Evolutionary conservation across 208 protist genomes (phyloP), one percentile per base, ranked within the genome.

Genomic region (Crithidia mellificae): DNA sequence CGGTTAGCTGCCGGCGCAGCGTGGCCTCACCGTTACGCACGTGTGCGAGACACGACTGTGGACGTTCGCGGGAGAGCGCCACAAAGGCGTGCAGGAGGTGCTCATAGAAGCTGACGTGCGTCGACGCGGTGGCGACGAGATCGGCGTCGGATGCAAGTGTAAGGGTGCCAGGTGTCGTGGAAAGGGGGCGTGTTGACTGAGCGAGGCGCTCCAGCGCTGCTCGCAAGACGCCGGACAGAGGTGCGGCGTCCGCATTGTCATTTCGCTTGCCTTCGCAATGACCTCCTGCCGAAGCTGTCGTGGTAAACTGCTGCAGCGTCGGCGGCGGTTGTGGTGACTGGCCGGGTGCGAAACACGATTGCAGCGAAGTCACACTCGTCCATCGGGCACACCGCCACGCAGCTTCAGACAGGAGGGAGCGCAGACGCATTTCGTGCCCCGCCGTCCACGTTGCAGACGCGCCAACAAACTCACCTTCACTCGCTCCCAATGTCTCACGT

Each of bases 381-480:
- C 85, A 91, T 32, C 44, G 68, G 0, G 74, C 72, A 46, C 80
- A 79, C 41, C 76, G 75, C 82, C 80, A 91, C n/a, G 84, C 67
- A 3, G 80, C 80, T 68, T 78, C 72, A 0, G 85, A 78, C 15
- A 85, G 64, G 3, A 80, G 66, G 1, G 68, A 68, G 24, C 76
- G 76, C 41, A 91, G 36, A 14, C 39, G 38, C 7, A 24, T 30
- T 36, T 69, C 68, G 47, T 75, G 58, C 4, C 46, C 43, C 2
- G 53, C 0, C 25, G 51, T 64, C 68, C 56, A 64, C 22, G 63
- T 22, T 12, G 56, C 19, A n/a, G n/a, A n/a, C n/a, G n/a, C n/a
- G n/a, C n/a, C n/a, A n/a, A n/a, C n/a, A n/a, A n/a, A n/a, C n/a
- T n/a, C n/a, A n/a, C n/a, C n/a, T n/a, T n/a, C n/a, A n/a, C n/a